These are phyloP conservation scores for Strobilomyces dryophilus DNA, from an alignment of 768 basidiomycete genomes.

Conservation along the genomic window DNA sequence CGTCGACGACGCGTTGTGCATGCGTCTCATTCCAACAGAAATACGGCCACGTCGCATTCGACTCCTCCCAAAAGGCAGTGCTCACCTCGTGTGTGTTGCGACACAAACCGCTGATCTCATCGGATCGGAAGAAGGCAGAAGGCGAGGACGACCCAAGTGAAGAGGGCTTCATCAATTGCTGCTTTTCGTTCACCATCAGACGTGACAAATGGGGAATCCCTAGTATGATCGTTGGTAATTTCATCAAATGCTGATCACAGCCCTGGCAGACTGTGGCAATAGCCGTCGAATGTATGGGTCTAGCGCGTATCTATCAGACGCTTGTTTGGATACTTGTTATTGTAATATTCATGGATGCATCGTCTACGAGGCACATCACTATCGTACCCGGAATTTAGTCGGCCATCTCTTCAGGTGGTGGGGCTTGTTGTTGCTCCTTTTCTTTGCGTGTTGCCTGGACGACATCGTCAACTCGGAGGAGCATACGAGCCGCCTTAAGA, in stretches of 20 bases:
- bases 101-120: conserved; percentile 58
- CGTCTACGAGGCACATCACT: not conserved
- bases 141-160: conserved; percentile 40
- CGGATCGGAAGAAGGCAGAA: conserved; percentile 29
- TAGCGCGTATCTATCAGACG: not conserved
- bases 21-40: conserved; percentile 48
- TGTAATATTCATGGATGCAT: conserved; percentile 10
- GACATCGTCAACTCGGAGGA: conserved; percentile 91
- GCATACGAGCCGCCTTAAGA: conserved; percentile 8
- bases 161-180: conserved; percentile 79
- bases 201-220: conserved; percentile 84
- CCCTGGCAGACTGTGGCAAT: not conserved
- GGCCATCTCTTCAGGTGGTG: conserved; percentile 56
- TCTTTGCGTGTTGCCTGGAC: conserved; percentile 82
- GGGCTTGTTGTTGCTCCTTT: conserved; percentile 43
- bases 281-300: not conserved
- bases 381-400: conserved; percentile 5
- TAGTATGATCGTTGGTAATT: conserved; percentile 88
- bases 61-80: conserved; percentile 88
- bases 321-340: conserved; percentile 8
- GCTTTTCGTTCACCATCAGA: conserved; percentile 88
- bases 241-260: conserved; percentile 57
- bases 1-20: not conserved
- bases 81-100: conserved; percentile 88
- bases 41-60: conserved; percentile 92